Conservation (phyloP, 139 green algal genomes). For the Pleodorina starrii region DNA sequence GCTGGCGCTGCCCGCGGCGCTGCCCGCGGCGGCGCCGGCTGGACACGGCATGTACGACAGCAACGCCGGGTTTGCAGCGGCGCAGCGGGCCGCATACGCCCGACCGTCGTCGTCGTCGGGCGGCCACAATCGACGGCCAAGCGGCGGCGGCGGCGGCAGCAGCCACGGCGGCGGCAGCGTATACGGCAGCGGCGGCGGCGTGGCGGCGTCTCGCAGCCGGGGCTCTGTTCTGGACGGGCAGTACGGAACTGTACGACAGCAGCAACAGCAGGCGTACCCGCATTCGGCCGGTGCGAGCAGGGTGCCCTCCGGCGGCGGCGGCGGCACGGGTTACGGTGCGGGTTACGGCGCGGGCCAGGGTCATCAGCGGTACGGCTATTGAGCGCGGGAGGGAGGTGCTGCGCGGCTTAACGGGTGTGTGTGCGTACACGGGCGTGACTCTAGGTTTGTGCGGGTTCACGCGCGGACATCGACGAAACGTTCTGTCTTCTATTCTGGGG, state of each 20-base stretch:
- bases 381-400: no score
- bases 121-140: background rate
- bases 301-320: background rate
- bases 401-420: no score
- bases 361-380: no score
- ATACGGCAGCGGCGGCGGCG: background rate
- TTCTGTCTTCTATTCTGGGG: no score
- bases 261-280: background rate
- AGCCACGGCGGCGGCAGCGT: background rate
- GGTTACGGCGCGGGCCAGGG: no score
- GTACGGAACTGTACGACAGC: background rate
- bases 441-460: no score
- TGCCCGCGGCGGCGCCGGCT: background rate
- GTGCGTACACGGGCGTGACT: no score
- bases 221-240: background rate
- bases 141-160: background rate
- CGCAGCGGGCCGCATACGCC: background rate
- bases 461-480: no score
- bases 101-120: background rate
- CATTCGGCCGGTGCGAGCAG: background rate
- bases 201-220: background rate
- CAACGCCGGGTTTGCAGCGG: background rate
- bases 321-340: no score
- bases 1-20: slow-evolving; percentile 19
- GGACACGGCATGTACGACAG: background rate